phyloP scores from a whole-genome alignment of 2,329 filamentous ascomycete species.

The Calonectria naviculata region DNA sequence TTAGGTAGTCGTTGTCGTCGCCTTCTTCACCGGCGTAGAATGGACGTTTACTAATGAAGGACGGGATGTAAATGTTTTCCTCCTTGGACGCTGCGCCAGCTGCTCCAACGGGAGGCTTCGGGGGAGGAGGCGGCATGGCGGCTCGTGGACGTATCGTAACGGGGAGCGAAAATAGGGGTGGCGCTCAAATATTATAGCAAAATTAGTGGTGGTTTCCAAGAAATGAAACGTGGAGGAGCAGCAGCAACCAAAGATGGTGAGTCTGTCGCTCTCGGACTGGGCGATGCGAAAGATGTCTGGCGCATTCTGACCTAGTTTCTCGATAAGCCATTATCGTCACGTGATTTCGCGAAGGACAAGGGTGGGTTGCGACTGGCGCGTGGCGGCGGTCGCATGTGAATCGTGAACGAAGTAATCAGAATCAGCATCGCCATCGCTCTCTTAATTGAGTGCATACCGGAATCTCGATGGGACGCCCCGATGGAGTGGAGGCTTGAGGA shows the following conservation, averaged over 20 bases:
- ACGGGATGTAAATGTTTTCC: constrained; percentile 98
- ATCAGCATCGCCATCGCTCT: neutral
- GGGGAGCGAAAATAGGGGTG: neutral
- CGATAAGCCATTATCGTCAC: constrained; percentile 36
- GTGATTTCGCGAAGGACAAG: constrained; percentile 39
- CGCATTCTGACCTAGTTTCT: neutral
- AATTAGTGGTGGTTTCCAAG: neutral
- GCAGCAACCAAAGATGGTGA: neutral
- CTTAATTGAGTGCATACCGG: neutral
- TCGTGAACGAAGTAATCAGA: neutral
- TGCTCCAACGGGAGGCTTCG: constrained; percentile 49
- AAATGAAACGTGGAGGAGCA: neutral
- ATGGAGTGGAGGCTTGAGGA: constrained; percentile 35
- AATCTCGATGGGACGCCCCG: neutral
- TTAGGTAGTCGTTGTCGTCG: constrained; percentile 87
- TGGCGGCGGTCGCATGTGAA: neutral
- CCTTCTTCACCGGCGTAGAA: constrained; percentile 91
- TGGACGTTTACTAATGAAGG: constrained; percentile 97
- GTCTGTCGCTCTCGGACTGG: neutral
- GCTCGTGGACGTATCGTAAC: constrained; percentile 19
- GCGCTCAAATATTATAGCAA: too few relatives aligned
- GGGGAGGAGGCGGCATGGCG: constrained; percentile 38
- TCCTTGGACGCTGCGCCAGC: constrained; percentile 75
- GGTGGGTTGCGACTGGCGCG: neutral
- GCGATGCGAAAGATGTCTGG: neutral